Conservation (phyloP, 768 basidiomycete genomes). For the Tricholoma sp. region DNA sequence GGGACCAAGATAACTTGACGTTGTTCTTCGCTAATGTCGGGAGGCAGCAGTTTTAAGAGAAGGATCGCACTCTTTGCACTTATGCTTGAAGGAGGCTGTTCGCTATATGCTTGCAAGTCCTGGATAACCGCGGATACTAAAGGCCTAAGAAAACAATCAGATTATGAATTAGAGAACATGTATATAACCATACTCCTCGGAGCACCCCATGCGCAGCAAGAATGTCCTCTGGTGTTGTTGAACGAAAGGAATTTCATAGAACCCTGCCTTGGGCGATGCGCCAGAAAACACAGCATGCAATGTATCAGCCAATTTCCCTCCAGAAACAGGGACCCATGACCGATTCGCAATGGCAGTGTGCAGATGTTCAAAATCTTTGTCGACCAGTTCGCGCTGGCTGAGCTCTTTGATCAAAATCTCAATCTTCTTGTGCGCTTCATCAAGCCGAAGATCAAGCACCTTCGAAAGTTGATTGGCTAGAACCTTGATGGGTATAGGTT, state of each 20-base stretch:
- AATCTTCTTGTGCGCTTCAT: constrained; percentile 6
- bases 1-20: constrained; percentile 30
- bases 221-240: constrained; percentile 15
- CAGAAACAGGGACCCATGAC: constrained; percentile 32
- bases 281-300: constrained; percentile 18
- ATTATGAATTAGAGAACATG: not conserved
- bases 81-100: constrained; percentile 20
- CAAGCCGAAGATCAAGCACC: not conserved
- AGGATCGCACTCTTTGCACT: constrained; percentile 22
- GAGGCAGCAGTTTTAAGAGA: constrained; percentile 25
- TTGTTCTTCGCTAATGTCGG: not conserved
- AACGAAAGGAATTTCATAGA: constrained; percentile 19
- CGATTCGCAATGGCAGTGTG: constrained; percentile 10
- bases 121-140: constrained; percentile 12
- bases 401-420: constrained; percentile 26
- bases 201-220: constrained; percentile 33
- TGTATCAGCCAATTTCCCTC: constrained; percentile 11
- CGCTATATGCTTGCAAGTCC: not conserved
- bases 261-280: constrained; percentile 16
- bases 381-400: constrained; percentile 14
- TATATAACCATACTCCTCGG: constrained; percentile 25
- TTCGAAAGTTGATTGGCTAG: constrained; percentile 29
- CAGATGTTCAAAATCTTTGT: constrained; percentile 14
- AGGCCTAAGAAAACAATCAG: not conserved
- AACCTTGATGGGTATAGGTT: constrained; percentile 23